Base-by-base conservation (phyloP, 202 grass and related monocot species). In the Setaria italica region DNA sequence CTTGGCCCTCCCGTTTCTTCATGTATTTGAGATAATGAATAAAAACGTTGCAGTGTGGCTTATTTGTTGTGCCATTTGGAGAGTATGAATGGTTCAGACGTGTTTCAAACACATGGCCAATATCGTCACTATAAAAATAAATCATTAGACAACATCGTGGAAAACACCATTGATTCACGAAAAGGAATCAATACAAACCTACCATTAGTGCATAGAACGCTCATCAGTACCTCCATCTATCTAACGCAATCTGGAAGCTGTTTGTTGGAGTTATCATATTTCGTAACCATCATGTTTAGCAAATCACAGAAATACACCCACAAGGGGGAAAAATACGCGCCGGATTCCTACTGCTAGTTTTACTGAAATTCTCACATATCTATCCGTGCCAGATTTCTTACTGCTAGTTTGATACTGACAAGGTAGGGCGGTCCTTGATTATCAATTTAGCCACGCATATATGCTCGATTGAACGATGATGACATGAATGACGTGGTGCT, bases 1-100 rank as follows among this genome's bases (percentile, higher is more conserved):
- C 39, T 47, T 62, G 51, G 2, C 1, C 51, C 41, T 48, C 51
- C 51, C 2, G 5, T 51, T 75, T 58, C 9, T 90, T 67, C 62
- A 60, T 84, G 76, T 70, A 76, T 76, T 74, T 80, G 53, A 47
- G 19, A 2, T 3, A 68, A 87, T 8, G 51, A 84, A 90, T 76
- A 84, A 90, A 76, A 75, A 11, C 54, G 57, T 15, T 69, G n/a
- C 39, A 41, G 39, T 63, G 20, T 71, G 47, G 4, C 14, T 41
- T 69, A 54, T 62, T 63, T 63, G 45, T 20, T 5, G 9, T 75
- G 45, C 6, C 19, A 34, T 75, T 80, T 15, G 16, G 29, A 21
- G 43, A 63, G 21, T 47, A 35, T 30, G 66, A 63, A 43, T 55
- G 19, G 1, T 56, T 79, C 16, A 14, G 21, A 80, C 57, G n/a